phyloP scores from a whole-genome alignment of 75 land plant species.

The Cryptomeria japonica region DNA sequence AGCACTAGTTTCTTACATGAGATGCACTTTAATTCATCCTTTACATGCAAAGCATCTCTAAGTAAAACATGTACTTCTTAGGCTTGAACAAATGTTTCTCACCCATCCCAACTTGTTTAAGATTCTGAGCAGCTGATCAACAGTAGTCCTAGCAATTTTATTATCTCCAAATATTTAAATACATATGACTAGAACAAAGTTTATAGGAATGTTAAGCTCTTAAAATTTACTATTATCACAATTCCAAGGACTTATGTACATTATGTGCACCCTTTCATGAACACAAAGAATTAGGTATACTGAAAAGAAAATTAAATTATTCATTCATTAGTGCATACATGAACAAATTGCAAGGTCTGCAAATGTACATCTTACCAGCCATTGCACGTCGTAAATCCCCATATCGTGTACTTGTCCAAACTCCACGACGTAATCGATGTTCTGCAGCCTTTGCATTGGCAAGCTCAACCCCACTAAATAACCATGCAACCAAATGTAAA shows the following conservation, averaged over 20 bases:
- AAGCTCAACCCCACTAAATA: conserved; percentile 57
- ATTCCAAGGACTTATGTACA: not conserved
- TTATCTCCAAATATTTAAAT: not conserved
- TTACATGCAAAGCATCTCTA: not conserved
- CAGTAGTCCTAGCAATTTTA: not conserved
- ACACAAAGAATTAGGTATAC: not conserved
- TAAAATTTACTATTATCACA: not conserved
- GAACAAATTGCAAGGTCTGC: not conserved
- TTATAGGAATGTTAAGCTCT: not conserved
- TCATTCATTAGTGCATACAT: not conserved
- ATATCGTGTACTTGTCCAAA: conserved; percentile 71
- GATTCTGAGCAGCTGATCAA: not conserved
- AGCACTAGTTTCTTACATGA: not conserved
- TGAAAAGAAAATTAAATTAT: not conserved
- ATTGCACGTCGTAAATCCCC: conserved; percentile 86
- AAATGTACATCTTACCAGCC: conserved; percentile 40
- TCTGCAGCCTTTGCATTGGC: conserved; percentile 83
- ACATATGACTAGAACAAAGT: not conserved
- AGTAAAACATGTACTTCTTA: not conserved
- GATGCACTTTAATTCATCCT: not conserved
- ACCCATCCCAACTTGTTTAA: not conserved
- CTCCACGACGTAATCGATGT: conserved; percentile 69
- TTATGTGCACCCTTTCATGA: not conserved
- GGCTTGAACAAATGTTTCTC: not conserved
- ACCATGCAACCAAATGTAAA: conserved; percentile 12